Evolutionary conservation across 2,329 filamentous ascomycete genomes (phyloP).

Genomic region (Leptographium radiaticola): DNA sequence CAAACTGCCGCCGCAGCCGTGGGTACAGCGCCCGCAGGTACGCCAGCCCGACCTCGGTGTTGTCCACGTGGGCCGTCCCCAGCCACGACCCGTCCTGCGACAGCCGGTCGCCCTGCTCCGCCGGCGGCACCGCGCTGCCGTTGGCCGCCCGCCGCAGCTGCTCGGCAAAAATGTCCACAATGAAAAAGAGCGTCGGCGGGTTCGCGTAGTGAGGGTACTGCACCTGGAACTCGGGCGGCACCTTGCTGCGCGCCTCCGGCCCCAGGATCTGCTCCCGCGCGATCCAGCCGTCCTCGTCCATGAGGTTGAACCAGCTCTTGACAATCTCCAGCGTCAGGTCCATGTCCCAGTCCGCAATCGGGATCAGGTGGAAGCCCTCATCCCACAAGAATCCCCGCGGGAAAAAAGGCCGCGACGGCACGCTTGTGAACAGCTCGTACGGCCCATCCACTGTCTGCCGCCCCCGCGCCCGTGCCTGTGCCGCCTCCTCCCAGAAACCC

Average conservation of each 20-base stretch:
- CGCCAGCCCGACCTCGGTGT: conserved; percentile 51
- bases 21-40: conserved; percentile 74
- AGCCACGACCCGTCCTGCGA: conserved; percentile 15
- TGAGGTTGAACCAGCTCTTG: conserved; percentile 89
- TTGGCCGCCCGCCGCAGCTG: conserved; percentile 48
- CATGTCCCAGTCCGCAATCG: conserved; percentile 86
- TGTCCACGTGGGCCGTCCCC: conserved; percentile 52
- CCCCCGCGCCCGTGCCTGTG: conserved; percentile 58
- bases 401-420: conserved; percentile 92
- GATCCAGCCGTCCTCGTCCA: conserved; percentile 97
- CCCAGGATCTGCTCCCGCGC: conserved; percentile 92
- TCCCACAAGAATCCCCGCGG: conserved; percentile 96
- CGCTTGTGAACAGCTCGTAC: conserved; percentile 77
- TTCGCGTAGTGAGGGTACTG: conserved; percentile 98
- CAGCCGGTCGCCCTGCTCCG: conserved; percentile 9
- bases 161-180: conserved; percentile 72
- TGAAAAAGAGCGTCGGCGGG: conserved; percentile 85
- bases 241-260: conserved; percentile 82
- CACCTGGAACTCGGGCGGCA: conserved; percentile 81
- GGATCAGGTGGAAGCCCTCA: conserved; percentile 88
- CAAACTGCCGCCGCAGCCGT: conserved; percentile 74
- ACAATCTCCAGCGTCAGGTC: conserved; percentile 80
- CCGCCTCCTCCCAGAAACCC: conserved; percentile 88
- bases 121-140: conserved; percentile 30
- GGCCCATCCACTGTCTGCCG: conserved; percentile 64